Conservation (phyloP, 176 grass and related monocot species). For the Stipa capillata region DNA sequence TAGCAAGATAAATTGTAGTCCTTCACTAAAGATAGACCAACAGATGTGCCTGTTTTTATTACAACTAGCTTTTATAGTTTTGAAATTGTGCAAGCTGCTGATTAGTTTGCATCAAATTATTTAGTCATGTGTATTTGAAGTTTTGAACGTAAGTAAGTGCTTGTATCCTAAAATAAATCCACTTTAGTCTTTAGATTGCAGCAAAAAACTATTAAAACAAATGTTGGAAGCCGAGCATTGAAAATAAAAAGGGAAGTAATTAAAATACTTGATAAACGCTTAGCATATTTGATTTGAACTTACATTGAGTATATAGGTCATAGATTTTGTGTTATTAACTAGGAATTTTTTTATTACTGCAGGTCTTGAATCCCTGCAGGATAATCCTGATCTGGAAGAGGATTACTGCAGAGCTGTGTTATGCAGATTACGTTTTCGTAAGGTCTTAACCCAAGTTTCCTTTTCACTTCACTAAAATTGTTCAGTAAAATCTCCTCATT, state of each 20-base stretch:
- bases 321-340: conserved; percentile 7
- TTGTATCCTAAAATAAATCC: not conserved
- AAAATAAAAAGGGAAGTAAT: not conserved
- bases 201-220: not conserved
- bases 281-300: not conserved
- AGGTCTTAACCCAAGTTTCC: conserved; percentile 86
- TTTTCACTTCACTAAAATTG: conserved; percentile 1
- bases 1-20: not conserved
- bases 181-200: not conserved
- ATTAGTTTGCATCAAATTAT: conserved; percentile 9
- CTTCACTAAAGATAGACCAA: not conserved
- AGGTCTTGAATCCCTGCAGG: conserved; percentile 87
- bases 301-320: not conserved
- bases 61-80: not conserved
- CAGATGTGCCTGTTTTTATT: not conserved
- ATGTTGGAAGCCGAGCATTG: not conserved
- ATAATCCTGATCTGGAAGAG: conserved; percentile 82
- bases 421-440: conserved; percentile 99
- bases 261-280: not conserved
- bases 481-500: conserved; percentile 7
- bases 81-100: not conserved
- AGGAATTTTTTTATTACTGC: conserved; percentile 24
- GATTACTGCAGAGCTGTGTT: conserved; percentile 85
- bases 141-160: not conserved
- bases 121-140: not conserved